Conservation (phyloP, 106 monocot species). For the Phalaenopsis equestris region DNA sequence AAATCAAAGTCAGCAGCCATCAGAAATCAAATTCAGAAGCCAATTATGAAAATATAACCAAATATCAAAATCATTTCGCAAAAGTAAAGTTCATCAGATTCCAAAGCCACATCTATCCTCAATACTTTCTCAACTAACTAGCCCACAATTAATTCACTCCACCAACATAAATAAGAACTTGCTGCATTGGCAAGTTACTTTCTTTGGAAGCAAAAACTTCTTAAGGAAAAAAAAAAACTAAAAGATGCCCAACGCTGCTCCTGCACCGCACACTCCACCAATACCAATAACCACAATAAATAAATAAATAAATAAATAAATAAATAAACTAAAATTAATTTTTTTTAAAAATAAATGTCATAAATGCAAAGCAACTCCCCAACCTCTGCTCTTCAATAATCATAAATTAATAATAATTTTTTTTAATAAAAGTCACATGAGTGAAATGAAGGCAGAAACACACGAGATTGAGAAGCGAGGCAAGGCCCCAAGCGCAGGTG, state of each 20-base stretch:
- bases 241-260: background rate
- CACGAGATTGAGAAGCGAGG: slow-evolving; percentile 88
- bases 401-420: background rate
- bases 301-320: background rate
- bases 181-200: slow-evolving; percentile 3
- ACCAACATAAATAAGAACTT: background rate
- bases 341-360: background rate
- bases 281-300: background rate
- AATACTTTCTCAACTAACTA: slow-evolving; percentile 1
- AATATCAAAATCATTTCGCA: too few species aligned
- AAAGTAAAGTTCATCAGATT: background rate
- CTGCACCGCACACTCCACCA: background rate
- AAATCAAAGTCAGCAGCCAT: background rate
- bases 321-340: too few species aligned
- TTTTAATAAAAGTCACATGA: background rate
- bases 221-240: background rate
- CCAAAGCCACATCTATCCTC: background rate
- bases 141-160: background rate
- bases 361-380: background rate
- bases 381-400: background rate
- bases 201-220: background rate
- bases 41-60: too few species aligned
- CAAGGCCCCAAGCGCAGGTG: slow-evolving; percentile 81
- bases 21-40: too few species aligned
- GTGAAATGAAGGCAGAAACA: background rate